Evolutionary conservation across 2,329 filamentous ascomycete species (phyloP), one percentile per base, ranked within the genome.

Genomic region (Fusarium irregulare): DNA sequence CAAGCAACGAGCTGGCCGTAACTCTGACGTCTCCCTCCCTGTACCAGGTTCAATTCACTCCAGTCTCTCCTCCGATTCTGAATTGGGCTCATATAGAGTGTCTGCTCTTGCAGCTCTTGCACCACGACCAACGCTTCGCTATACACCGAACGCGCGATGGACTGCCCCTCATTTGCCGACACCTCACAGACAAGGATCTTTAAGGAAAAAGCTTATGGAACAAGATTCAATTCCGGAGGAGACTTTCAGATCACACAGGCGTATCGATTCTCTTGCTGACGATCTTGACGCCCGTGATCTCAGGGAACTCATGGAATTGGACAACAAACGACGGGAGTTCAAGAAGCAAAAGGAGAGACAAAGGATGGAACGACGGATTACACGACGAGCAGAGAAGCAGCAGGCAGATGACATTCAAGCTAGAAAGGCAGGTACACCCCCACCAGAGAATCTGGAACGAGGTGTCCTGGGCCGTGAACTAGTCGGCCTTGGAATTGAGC

Each of bases 221-320:
- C 78, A 83, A 34, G 78, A 83, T 70, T 80, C 85, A n/a, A 88
- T 90, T 18, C 84, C 87, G 0, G 88, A 93, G 65, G 89, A 88
- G 40, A 85, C 82, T 0, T 76, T 90, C 28, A 89, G 85, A 69
- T 86, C 86, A 5, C 87, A 88, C 72, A 89, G 91, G 80, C 81
- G 88, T 75, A 80, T 92, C 77, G 81, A 93, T 81, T 82, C 92
- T 79, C 81, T 98, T 46, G 96, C 94, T 23, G 92, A 98, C 76
- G 91, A 93, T 63, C 85, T 99, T 57, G 93, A 93, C 80, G 92
- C 96, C 6, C 89, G 91, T 55, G 94, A 93, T 73, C 79, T 99
- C 41, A 88, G 95, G 62, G 92, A 97, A 77, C 84, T 98, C 30
- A 91, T 99, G 88, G 96, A 99, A 74, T 86, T 96, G 64, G 96